A percentile compares a stretch with the other conserved stretches of the same genome.
Evolutionary conservation across 1,139 yeast genomes (phyloP).

Genomic region (Groenewaldozyma auringiensis): DNA sequence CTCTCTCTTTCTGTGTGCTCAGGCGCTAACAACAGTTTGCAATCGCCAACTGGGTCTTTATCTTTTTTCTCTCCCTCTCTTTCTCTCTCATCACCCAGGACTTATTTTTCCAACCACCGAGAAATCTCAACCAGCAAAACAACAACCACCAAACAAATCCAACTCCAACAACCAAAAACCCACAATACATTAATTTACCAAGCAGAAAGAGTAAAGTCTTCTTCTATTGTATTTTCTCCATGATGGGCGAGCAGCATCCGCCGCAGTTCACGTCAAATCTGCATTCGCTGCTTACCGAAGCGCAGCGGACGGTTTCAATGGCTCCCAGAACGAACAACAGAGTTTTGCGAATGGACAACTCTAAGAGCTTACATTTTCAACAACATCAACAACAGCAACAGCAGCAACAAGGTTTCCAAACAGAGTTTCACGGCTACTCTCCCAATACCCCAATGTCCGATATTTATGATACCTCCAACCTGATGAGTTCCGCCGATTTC

Average conservation of each 20-base stretch:
- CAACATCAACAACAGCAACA: not conserved
- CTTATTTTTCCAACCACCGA: too few species aligned
- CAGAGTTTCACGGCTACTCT: not conserved
- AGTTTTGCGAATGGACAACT: conserved; percentile 17
- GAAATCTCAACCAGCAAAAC: too few species aligned
- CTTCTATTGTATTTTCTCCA: too few species aligned
- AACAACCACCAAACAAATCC: too few species aligned
- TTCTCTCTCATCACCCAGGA: not conserved
- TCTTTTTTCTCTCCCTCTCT: not conserved
- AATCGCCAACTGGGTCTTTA: too few species aligned
- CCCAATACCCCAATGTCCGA: not conserved
- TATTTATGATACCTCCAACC: not conserved
- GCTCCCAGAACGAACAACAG: conserved; percentile 21
- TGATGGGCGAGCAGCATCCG: too few species aligned
- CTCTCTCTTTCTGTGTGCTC: too few species aligned
- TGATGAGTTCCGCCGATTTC: not conserved
- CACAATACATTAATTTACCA: too few species aligned
- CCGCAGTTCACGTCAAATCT: conserved; percentile 21
- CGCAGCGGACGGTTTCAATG: conserved; percentile 17
- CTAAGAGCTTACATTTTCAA: not conserved
- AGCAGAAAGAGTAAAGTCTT: too few species aligned
- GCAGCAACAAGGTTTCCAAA: not conserved
- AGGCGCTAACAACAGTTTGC: too few species aligned
- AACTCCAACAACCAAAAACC: too few species aligned
- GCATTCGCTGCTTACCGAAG: conserved; percentile 22